Percentiles rank a stretch among this genome's conserved stretches.
Evolutionary conservation across 23 red algal species (phyloP).

Genomic region (Gracilariopsis chorda): DNA sequence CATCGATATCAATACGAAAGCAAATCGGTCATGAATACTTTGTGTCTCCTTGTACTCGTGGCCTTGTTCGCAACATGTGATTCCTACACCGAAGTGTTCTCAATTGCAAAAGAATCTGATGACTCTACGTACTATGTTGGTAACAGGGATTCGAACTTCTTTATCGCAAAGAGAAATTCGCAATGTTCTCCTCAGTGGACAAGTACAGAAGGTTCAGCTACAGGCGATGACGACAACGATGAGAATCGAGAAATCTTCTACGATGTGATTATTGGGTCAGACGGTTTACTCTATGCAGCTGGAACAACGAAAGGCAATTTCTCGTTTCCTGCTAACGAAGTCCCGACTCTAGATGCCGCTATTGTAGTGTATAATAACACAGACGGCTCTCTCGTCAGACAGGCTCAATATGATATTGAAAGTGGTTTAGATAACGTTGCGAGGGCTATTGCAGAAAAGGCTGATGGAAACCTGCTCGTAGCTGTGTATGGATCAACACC

Average conservation of each 20-base stretch:
- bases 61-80: not conserved
- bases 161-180: conserved; percentile 11
- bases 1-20: not conserved
- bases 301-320: conserved; percentile 55
- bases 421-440: conserved; percentile 42
- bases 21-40: not conserved
- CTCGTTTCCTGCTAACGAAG: conserved; percentile 15
- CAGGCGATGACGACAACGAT: conserved; percentile 41
- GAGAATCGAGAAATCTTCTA: conserved; percentile 45
- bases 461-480: conserved; percentile 23
- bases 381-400: conserved; percentile 8
- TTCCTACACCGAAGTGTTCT: conserved; percentile 51
- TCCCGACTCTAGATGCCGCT: conserved; percentile 42
- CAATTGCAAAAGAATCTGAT: conserved; percentile 6
- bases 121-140: conserved; percentile 28
- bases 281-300: conserved; percentile 32
- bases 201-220: conserved; percentile 43
- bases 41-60: not conserved
- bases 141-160: conserved; percentile 52
- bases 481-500: conserved; percentile 40
- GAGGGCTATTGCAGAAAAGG: conserved; percentile 11
- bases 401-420: conserved; percentile 32
- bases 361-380: conserved; percentile 35
- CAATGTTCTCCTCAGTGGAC: conserved; percentile 26
- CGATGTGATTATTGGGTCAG: not conserved